Conservation (phyloP, 108 stramenopile genomes). For the Nitzschia sp. region DNA sequence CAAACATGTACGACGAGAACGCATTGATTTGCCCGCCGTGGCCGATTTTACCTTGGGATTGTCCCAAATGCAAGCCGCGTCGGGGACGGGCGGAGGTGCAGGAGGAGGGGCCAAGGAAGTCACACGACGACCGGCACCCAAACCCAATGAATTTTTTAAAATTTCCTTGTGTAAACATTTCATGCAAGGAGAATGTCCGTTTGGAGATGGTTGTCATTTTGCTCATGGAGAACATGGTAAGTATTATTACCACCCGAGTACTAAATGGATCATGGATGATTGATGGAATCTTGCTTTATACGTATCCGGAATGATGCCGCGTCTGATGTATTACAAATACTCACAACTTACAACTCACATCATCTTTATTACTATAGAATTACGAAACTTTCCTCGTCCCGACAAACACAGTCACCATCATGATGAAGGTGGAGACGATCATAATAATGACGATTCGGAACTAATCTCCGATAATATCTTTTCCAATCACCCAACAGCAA, state of each 20-base stretch:
- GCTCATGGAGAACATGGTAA: constrained; percentile 81
- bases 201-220: constrained; percentile 81
- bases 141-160: constrained; percentile 92
- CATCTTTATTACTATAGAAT: background rate
- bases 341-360: background rate
- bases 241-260: constrained; percentile 42
- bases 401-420: too few species aligned
- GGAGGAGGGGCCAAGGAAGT: too few species aligned
- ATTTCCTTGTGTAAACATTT: constrained; percentile 89
- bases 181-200: constrained; percentile 87
- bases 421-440: constrained; percentile 20
- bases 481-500: constrained; percentile 59
- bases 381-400: constrained; percentile 18
- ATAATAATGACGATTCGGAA: constrained; percentile 34
- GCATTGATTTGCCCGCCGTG: constrained; percentile 73
- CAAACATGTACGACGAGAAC: constrained; percentile 74
- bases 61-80: constrained; percentile 85
- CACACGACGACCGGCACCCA: constrained; percentile 67
- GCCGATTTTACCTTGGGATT: constrained; percentile 88
- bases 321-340: too few species aligned
- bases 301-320: too few species aligned
- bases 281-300: too few species aligned
- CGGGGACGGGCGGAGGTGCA: constrained; percentile 62
- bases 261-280: too few species aligned
- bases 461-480: constrained; percentile 80